A percentile compares a stretch with the other conserved stretches of the same genome.
Evolutionary conservation across 257 asterid genomes (phyloP).

Genomic region (Rhazya stricta): DNA sequence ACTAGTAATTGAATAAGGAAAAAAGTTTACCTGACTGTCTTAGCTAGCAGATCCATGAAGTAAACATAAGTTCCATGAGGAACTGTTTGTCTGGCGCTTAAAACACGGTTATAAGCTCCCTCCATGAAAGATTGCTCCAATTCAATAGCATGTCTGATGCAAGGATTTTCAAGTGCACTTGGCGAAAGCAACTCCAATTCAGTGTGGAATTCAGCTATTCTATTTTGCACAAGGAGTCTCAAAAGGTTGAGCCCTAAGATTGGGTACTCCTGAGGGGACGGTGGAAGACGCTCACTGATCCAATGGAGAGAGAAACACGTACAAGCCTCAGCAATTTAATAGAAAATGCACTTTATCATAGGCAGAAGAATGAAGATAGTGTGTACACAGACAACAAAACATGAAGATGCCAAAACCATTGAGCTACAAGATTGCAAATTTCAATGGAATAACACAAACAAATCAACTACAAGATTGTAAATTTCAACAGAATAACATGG

Average conservation of each 20-base stretch:
- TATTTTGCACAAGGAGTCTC: conserved; percentile 93
- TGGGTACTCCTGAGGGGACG: conserved; percentile 84
- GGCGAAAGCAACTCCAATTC: conserved; percentile 84
- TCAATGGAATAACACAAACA: background rate
- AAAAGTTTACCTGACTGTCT: conserved; percentile 74
- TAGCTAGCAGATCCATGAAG: conserved; percentile 94
- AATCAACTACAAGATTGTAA: background rate
- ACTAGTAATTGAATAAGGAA: background rate
- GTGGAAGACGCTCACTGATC: conserved; percentile 67
- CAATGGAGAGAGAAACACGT: conserved; percentile 22
- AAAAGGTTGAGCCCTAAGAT: conserved; percentile 94
- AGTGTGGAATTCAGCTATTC: conserved; percentile 95
- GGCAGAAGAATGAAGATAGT: background rate
- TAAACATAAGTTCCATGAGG: conserved; percentile 86
- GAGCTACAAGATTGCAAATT: background rate
- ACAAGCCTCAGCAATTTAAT: conserved; percentile 8
- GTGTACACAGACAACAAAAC: background rate
- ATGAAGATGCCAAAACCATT: background rate
- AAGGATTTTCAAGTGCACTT: conserved; percentile 76
- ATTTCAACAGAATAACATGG: background rate
- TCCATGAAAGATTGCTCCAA: conserved; percentile 98
- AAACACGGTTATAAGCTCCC: conserved; percentile 94
- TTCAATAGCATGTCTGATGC: conserved; percentile 93
- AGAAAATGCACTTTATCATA: background rate
- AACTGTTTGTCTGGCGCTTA: conserved; percentile 83